These are phyloP conservation scores for Pistacia vera DNA, from an alignment of 345 rosid species.

Conservation along the genomic window DNA sequence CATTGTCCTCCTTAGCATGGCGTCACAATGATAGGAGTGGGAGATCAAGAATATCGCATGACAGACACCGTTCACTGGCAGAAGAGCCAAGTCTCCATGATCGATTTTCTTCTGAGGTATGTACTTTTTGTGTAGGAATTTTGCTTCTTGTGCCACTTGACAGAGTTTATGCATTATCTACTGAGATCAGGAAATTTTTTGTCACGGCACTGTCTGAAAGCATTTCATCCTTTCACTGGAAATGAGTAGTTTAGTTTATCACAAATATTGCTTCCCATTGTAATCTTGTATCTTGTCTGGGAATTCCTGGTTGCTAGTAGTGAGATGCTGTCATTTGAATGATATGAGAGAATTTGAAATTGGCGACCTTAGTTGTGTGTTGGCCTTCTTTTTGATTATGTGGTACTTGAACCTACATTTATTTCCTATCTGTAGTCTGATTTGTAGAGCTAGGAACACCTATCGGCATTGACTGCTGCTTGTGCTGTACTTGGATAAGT, in stretches of 20 bases:
- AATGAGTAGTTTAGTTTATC: not conserved
- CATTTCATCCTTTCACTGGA: not conserved
- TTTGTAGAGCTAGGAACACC: not conserved
- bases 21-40: constrained; percentile 59
- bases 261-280: not conserved
- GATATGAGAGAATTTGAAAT: not conserved
- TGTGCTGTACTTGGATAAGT: not conserved
- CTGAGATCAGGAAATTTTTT: not conserved
- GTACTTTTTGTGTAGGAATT: constrained; percentile 1
- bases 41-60: constrained; percentile 67
- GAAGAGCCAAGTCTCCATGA: constrained; percentile 57
- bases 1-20: constrained; percentile 55
- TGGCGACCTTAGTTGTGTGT: not conserved
- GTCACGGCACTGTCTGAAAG: not conserved
- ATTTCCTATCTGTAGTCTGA: not conserved
- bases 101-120: constrained; percentile 68
- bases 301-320: not conserved
- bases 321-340: not conserved
- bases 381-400: not conserved
- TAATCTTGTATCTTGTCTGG: not conserved
- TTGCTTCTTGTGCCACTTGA: constrained; percentile 1
- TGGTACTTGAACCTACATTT: not conserved
- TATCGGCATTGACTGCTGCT: not conserved
- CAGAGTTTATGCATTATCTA: not conserved
- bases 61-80: constrained; percentile 55